Evolutionary conservation across 345 rosid genomes (phyloP).

Genomic region (Jatropha curcas): DNA sequence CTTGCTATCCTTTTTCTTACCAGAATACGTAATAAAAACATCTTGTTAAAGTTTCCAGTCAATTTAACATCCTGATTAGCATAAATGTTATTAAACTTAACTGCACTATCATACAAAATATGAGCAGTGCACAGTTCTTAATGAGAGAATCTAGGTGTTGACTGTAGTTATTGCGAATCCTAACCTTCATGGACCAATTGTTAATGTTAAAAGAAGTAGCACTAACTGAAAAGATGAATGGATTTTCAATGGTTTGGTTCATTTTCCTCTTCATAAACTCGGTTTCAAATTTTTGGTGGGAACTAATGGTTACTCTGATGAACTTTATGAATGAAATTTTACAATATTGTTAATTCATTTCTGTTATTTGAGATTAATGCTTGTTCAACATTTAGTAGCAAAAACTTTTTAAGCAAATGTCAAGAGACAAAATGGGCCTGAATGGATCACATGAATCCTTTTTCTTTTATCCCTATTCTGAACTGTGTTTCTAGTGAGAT

Average conservation of each 20-base stretch:
- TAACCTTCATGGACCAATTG: not conserved
- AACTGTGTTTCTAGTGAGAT: not conserved
- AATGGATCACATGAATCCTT: conserved; percentile 1
- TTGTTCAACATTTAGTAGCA: not conserved
- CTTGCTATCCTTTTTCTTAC: not conserved
- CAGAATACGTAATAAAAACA: not conserved
- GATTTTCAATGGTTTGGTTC: not conserved
- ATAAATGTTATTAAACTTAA: not conserved
- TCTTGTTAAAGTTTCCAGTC: not conserved
- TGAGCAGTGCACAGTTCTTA: not conserved
- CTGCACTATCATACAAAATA: too few species aligned
- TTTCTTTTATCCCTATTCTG: not conserved
- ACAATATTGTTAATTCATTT: not conserved
- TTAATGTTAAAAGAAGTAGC: not conserved
- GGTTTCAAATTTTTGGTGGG: not conserved
- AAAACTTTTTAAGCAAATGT: not conserved
- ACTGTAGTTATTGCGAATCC: not conserved
- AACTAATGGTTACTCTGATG: not conserved
- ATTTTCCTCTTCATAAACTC: not conserved
- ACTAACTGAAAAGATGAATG: not conserved
- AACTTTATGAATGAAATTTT: too few species aligned
- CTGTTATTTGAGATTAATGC: not conserved
- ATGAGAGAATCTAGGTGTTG: not conserved
- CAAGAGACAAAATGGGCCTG: too few species aligned
- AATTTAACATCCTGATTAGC: not conserved